Evolutionary conservation across 495 filamentous ascomycete genomes (phyloP).

Genomic region (Astrothelium macrocarpum): DNA sequence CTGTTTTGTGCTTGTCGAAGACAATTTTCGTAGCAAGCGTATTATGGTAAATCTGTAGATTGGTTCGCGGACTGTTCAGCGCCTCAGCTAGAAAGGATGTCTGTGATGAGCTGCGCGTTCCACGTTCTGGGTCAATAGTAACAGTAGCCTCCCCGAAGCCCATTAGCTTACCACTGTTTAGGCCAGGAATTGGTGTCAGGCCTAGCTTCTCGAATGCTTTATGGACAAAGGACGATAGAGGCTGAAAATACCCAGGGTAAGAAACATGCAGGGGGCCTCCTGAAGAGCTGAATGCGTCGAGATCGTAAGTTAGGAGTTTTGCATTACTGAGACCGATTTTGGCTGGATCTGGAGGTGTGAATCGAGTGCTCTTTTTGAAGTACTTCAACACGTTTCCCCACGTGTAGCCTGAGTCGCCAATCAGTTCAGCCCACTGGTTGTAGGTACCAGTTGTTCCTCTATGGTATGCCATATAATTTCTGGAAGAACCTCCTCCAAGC

Average conservation of each 20-base stretch:
- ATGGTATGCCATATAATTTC: conserved; percentile 6
- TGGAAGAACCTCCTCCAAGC: neutral
- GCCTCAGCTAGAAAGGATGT: conserved; percentile 17
- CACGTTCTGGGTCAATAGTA: conserved; percentile 23
- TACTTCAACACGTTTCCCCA: conserved; percentile 37
- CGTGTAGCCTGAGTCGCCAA: conserved; percentile 38
- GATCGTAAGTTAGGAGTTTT: conserved; percentile 19
- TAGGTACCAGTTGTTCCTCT: conserved; percentile 31
- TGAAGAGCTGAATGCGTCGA: conserved; percentile 16
- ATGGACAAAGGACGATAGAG: conserved; percentile 27
- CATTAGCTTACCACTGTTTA: conserved; percentile 30
- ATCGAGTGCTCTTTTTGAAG: conserved; percentile 35
- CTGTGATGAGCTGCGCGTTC: conserved; percentile 18
- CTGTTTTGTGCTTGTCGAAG: conserved; percentile 26
- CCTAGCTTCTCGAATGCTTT: conserved; percentile 30
- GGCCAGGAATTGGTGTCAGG: conserved; percentile 22
- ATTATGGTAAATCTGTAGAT: conserved; percentile 26
- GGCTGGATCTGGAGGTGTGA: conserved; percentile 25
- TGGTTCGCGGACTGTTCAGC: conserved; percentile 16
- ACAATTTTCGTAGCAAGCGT: conserved; percentile 33
- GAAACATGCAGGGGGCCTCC: conserved; percentile 19
- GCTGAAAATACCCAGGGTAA: conserved; percentile 20
- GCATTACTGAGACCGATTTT: conserved; percentile 23
- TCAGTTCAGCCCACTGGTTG: conserved; percentile 38
- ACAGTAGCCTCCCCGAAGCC: conserved; percentile 26